Percentiles rank a stretch among this genome's conserved stretches.
These are phyloP conservation scores for Musa schizocarpa DNA, from an alignment of 176 grass and related monocot genomes.

Conservation along the genomic window DNA sequence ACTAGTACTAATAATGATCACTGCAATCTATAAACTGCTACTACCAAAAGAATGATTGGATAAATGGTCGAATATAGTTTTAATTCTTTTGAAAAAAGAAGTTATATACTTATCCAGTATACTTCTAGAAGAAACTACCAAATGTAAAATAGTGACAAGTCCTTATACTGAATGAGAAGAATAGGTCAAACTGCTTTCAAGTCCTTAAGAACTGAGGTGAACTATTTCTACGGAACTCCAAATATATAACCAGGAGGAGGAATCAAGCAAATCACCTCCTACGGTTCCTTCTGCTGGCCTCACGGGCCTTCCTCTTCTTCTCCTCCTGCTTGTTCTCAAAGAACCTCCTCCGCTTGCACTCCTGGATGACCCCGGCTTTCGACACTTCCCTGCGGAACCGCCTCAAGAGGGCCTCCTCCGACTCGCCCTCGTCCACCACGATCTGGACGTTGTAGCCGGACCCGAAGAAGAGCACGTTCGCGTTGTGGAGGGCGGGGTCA, in stretches of 20 bases:
- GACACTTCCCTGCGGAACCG: slow-evolving; percentile 82
- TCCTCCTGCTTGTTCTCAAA: slow-evolving; percentile 71
- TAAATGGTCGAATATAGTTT: too few species aligned
- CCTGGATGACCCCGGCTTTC: slow-evolving; percentile 58
- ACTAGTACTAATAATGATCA: not conserved
- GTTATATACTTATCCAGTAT: not conserved
- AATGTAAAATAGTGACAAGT: not conserved
- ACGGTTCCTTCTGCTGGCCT: slow-evolving; percentile 33
- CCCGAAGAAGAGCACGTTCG: slow-evolving; percentile 12
- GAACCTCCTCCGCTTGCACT: slow-evolving; percentile 73
- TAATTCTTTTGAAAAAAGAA: too few species aligned
- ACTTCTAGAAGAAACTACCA: not conserved
- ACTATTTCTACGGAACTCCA: not conserved
- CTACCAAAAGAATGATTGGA: too few species aligned
- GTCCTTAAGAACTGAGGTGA: not conserved
- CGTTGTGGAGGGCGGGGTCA: not conserved
- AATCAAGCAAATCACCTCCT: slow-evolving; percentile 4
- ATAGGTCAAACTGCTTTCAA: not conserved
- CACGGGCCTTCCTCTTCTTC: slow-evolving; percentile 57
- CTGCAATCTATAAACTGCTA: not conserved
- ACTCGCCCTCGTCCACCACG: slow-evolving; percentile 71
- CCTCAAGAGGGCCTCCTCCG: slow-evolving; percentile 56
- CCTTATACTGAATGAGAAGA: not conserved
- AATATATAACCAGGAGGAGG: not conserved
- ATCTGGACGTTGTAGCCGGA: slow-evolving; percentile 81